These are phyloP conservation scores for Ceratobasidium sp. DNA, from an alignment of 1,284 basidiomycete species.

Conservation along the genomic window DNA sequence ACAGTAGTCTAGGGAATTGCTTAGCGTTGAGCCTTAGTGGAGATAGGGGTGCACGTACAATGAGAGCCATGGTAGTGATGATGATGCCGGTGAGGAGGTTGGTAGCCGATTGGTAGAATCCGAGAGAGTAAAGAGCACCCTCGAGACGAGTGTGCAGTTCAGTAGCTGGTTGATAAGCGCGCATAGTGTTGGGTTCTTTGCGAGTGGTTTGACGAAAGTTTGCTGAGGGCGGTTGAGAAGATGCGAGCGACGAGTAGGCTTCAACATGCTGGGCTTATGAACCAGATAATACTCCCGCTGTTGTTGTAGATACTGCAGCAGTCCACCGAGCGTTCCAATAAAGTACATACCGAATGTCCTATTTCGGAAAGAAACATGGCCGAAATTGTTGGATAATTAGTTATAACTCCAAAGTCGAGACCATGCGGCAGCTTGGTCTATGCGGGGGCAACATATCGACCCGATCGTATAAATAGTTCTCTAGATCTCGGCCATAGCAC, in stretches of 20 bases:
- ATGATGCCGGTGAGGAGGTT: not conserved
- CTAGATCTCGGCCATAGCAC: no score
- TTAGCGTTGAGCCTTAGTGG: not conserved
- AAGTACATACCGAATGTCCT: not conserved
- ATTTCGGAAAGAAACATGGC: not conserved
- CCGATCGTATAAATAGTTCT: no score
- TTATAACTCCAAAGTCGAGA: not conserved
- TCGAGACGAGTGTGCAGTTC: not conserved
- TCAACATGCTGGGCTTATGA: not conserved
- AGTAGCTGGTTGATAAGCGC: not conserved
- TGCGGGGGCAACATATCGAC: no score
- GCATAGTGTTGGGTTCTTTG: conserved; percentile 6
- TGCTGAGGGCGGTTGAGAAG: not conserved
- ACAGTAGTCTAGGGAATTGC: not conserved
- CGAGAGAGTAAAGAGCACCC: not conserved
- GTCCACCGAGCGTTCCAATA: not conserved
- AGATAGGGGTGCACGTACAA: not conserved
- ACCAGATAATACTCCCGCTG: not conserved
- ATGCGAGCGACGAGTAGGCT: no score
- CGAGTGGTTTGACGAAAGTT: not conserved
- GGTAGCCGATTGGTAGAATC: not conserved
- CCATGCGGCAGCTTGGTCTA: no score
- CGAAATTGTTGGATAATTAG: not conserved
- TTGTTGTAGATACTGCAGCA: not conserved
- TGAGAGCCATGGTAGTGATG: conserved; percentile 18